Evolutionary conservation across 176 grass and related monocot genomes (phyloP).

Genomic region (Eleusine indica): DNA sequence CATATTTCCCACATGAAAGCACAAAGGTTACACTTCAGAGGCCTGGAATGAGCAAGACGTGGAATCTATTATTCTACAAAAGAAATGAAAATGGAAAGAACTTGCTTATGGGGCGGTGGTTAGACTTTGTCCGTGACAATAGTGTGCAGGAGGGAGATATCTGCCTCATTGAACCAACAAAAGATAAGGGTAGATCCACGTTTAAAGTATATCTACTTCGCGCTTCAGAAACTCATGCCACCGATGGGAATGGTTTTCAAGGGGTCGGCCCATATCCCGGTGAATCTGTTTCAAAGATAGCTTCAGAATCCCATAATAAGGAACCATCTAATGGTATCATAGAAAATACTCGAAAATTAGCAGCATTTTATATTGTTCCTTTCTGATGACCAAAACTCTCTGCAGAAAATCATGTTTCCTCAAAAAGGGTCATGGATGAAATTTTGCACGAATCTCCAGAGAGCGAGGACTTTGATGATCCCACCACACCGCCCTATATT

Average conservation of each 20-base stretch:
- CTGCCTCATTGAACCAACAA: conserved; percentile 40
- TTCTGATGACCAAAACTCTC: conserved; percentile 14
- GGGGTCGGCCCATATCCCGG: neutral
- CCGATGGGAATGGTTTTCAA: neutral
- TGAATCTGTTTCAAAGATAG: neutral
- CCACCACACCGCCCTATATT: neutral
- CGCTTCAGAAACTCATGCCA: neutral
- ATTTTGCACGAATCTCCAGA: neutral
- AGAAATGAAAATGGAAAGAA: neutral
- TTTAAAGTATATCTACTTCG: conserved; percentile 43
- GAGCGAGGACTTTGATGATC: neutral
- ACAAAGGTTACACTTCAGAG: conserved; percentile 30
- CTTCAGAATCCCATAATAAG: neutral
- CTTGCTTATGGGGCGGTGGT: conserved; percentile 43
- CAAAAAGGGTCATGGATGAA: conserved; percentile 29
- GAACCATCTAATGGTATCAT: conserved; percentile 19
- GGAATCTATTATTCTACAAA: conserved; percentile 30
- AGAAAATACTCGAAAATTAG: neutral
- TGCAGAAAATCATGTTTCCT: neutral
- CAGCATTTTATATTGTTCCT: neutral
- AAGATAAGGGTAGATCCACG: neutral
- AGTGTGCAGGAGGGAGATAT: conserved; percentile 44
- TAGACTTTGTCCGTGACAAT: conserved; percentile 44
- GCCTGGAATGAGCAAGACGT: conserved; percentile 34
- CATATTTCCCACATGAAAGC: conserved; percentile 36